Percentiles rank a stretch among this genome's conserved stretches.
Conservation (phyloP, 371 early-diverging fungal species). For the Dinochytrium kinnereticum region DNA sequence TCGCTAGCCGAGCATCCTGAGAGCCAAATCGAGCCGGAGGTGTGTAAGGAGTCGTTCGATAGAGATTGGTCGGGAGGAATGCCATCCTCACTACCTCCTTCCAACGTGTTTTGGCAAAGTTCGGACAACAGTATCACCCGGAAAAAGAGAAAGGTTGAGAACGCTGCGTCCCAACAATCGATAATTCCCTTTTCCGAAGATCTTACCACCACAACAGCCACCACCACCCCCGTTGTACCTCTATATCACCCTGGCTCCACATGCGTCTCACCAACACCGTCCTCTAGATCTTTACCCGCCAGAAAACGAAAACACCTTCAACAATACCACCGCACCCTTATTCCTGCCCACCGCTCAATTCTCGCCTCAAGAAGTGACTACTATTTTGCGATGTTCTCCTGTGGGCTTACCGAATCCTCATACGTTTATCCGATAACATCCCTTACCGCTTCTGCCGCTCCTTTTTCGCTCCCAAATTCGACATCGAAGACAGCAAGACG, state of each 20-base stretch:
- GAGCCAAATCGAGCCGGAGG: background rate
- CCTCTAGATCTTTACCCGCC: no score
- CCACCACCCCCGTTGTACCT: background rate
- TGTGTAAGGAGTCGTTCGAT: background rate
- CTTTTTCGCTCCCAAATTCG: background rate
- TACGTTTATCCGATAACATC: background rate
- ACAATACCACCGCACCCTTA: slow-evolving; percentile 5
- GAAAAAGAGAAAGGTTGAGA: background rate
- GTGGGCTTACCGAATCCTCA: slow-evolving; percentile 33
- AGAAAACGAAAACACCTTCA: background rate
- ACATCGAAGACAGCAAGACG: background rate
- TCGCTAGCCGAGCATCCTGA: background rate
- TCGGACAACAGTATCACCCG: background rate
- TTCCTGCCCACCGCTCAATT: slow-evolving; percentile 45
- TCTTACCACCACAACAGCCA: background rate
- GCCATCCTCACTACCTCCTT: background rate
- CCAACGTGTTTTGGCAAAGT: background rate
- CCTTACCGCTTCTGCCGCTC: background rate
- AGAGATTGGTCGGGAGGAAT: background rate
- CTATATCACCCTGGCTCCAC: background rate
- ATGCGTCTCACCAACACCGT: no score
- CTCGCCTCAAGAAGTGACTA: slow-evolving; percentile 45
- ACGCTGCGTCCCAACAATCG: background rate
- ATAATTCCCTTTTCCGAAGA: background rate
- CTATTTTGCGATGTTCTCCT: slow-evolving; percentile 42